A percentile compares a stretch with the other conserved stretches of the same genome.
Conservation (phyloP, 2,329 filamentous ascomycete genomes). For the Pyrenochaeta sp. region DNA sequence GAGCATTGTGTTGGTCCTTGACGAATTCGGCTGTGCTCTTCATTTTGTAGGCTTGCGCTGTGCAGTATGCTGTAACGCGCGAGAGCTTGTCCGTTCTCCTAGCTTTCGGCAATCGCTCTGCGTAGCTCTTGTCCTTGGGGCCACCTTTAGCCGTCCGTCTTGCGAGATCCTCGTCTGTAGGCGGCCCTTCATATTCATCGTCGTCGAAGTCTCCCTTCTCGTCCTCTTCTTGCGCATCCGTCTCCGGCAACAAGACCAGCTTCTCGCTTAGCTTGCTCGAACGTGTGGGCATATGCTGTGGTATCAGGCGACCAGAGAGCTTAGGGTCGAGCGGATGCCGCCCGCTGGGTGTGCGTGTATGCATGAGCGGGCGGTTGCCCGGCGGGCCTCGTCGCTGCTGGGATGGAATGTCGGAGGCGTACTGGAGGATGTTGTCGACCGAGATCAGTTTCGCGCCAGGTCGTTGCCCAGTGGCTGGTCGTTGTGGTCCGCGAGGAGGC, state of each 20-base stretch:
- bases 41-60: conserved; percentile 91
- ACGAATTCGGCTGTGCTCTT: conserved; percentile 88
- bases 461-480: conserved; percentile 40
- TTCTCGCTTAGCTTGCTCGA: conserved; percentile 97
- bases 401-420: conserved; percentile 93
- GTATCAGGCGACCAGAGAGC: conserved; percentile 64
- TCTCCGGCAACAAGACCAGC: conserved; percentile 91
- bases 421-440: conserved; percentile 94
- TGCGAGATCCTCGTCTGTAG: conserved; percentile 72
- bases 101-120: conserved; percentile 88
- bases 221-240: conserved; percentile 64
- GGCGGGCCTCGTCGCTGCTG: conserved; percentile 83
- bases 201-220: conserved; percentile 67
- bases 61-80: conserved; percentile 94
- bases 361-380: conserved; percentile 58
- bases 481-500: conserved; percentile 36
- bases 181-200: conserved; percentile 63
- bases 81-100: conserved; percentile 87
- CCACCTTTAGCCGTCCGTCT: conserved; percentile 72
- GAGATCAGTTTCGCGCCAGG: conserved; percentile 74
- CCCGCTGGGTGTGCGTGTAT: conserved; percentile 59
- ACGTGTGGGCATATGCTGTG: conserved; percentile 76
- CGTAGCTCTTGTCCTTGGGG: conserved; percentile 83
- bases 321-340: conserved; percentile 63
- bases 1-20: conserved; percentile 84